These are phyloP conservation scores for Cyberlindnera xishuangbannaensis DNA, from an alignment of 805 yeast genomes.

Conservation along the genomic window DNA sequence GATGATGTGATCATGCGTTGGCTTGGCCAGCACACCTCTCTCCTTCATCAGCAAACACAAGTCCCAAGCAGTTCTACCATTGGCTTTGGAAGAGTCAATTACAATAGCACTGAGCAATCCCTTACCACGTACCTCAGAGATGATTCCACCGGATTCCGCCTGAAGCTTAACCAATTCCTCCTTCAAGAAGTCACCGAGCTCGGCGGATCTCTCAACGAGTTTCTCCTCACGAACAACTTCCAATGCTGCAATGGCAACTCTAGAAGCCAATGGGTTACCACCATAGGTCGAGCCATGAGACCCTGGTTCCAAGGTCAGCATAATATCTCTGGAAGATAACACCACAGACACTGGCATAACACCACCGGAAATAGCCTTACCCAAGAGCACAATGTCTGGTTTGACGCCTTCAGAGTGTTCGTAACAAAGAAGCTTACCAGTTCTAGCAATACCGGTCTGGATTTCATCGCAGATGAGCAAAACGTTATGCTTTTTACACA, in stretches of 20 bases:
- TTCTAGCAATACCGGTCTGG: conserved; percentile 96
- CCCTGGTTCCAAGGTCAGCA: conserved; percentile 88
- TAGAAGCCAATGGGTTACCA: conserved; percentile 92
- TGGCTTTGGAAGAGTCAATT: conserved; percentile 75
- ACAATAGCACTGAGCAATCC: conserved; percentile 91
- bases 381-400: conserved; percentile 86
- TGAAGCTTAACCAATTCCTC: conserved; percentile 49
- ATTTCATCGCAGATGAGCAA: conserved; percentile 93
- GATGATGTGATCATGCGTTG: conserved; percentile 93
- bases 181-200: conserved; percentile 66
- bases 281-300: conserved; percentile 98
- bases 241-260: conserved; percentile 90
- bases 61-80: conserved; percentile 95
- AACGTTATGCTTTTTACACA: conserved; percentile 80
- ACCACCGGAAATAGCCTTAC: conserved; percentile 96
- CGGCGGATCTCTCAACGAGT: conserved; percentile 69
- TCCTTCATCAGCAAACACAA: conserved; percentile 85
- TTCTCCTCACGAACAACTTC: conserved; percentile 85
- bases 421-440: conserved; percentile 88
- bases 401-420: conserved; percentile 75
- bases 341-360: conserved; percentile 90
- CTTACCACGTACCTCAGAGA: conserved; percentile 54
- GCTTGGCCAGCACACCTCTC: conserved; percentile 88
- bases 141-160: conserved; percentile 46
- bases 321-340: conserved; percentile 80